Conservation (phyloP, 1,284 basidiomycete species). For the Trichosporon asahii region DNA sequence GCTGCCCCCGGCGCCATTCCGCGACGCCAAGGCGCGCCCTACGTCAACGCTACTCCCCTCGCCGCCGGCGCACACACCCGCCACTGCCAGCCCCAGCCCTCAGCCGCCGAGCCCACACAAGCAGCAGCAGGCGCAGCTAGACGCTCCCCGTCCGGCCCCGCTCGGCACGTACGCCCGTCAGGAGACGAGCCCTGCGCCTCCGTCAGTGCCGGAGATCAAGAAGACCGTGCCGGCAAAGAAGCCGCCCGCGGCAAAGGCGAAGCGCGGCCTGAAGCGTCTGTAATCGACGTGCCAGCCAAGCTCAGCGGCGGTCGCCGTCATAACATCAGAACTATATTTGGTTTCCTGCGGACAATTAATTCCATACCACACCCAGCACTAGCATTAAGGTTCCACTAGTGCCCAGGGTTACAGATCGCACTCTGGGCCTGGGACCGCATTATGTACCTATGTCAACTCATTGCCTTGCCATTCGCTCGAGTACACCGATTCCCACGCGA, state of each 20-base stretch:
- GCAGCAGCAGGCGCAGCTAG: neutral
- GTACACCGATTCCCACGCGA: neutral
- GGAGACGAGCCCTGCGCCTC: conserved; percentile 34
- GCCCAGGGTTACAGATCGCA: neutral
- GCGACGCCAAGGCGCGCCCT: conserved; percentile 10
- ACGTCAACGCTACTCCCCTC: conserved; percentile 17
- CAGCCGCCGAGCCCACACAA: conserved; percentile 9
- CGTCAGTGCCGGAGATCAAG: conserved; percentile 16
- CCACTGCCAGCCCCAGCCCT: conserved; percentile 10
- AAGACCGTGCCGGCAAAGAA: conserved; percentile 30
- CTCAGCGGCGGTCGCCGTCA: neutral
- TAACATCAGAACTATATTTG: neutral
- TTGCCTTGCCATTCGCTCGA: neutral
- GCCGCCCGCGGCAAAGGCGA: conserved; percentile 34
- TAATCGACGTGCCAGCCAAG: conserved; percentile 15
- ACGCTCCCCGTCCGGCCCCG: conserved; percentile 23
- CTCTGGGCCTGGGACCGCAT: neutral
- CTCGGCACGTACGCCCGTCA: conserved; percentile 35
- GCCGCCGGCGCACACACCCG: conserved; percentile 16
- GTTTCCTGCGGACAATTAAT: neutral
- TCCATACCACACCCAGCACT: neutral
- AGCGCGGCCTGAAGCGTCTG: conserved; percentile 47
- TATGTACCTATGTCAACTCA: neutral
- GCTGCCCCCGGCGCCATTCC: conserved; percentile 24
- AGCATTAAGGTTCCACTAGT: neutral